Evolutionary conservation across 345 rosid species (phyloP).

Genomic region (Barbarea vulgaris): DNA sequence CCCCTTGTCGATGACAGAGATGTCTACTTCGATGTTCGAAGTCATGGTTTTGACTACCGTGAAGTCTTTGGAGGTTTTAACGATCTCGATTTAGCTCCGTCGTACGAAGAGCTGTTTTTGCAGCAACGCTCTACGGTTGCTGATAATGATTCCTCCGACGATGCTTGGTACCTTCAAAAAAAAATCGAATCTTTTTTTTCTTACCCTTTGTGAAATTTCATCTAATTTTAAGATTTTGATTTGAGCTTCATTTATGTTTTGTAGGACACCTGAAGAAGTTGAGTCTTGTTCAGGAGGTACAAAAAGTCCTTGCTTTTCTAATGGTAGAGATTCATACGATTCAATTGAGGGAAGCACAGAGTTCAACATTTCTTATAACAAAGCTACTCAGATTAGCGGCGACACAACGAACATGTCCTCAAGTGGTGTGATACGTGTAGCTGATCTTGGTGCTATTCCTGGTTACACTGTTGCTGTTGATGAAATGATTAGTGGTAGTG

Average conservation of each 20-base stretch:
- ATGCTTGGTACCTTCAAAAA: conserved; percentile 60
- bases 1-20: conserved; percentile 54
- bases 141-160: conserved; percentile 63
- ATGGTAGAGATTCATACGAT: conserved; percentile 65
- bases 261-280: conserved; percentile 77
- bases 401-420: conserved; percentile 32
- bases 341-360: conserved; percentile 59
- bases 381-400: conserved; percentile 48
- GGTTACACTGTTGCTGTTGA: conserved; percentile 63
- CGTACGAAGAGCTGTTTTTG: conserved; percentile 60
- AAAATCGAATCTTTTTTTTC: background rate
- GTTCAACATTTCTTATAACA: conserved; percentile 73
- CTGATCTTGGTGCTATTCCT: conserved; percentile 51
- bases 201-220: background rate
- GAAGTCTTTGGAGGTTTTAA: conserved; percentile 77
- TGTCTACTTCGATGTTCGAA: conserved; percentile 64
- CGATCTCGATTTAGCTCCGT: conserved; percentile 61
- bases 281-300: conserved; percentile 64
- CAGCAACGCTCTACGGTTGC: conserved; percentile 46
- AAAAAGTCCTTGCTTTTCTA: conserved; percentile 51
- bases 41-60: conserved; percentile 61
- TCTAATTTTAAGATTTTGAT: background rate
- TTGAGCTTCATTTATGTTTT: background rate
- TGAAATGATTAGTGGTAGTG: conserved; percentile 34
- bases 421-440: conserved; percentile 53